Base-by-base conservation (phyloP, 352 stramenopile genomes). In the Phytophthora tubulina region DNA sequence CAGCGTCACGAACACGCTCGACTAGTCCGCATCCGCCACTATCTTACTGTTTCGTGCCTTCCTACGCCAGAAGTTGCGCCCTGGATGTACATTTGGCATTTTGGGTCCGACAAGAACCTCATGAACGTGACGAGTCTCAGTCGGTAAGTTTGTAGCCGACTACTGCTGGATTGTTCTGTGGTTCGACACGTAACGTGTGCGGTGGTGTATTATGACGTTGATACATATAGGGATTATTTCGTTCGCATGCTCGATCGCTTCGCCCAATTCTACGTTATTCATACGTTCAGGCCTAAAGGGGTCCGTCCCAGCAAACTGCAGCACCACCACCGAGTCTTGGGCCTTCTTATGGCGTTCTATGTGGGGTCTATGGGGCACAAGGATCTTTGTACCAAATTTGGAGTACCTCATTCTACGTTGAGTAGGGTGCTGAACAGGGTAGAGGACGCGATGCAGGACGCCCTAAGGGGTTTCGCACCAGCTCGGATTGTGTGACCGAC, bases 261-360 rank as follows among this genome's bases (percentile, higher is more conserved):
- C 14, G 4, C 35, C 1, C 8, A n/a, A 15, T 48, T 48, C 51
- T 58, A 50, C 21, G 9, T 14, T 33, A 50, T 51, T 21, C 38
- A 17, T 4, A 6, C 3, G 3, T 39, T 44, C 30, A 32, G 15
- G 3, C 13, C 21, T 7, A 44, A 21, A 10, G 39, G 55, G 2
- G 55, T 30, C 4, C 41, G 39, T 27, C 31, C 42, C 3, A 3
- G 6, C 1, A 53, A 63, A 31, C 31, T 63, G 3, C 41, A 42
- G 15, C n/a, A 63, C 27, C 48, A 67, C 14, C 59, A 67, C 9
- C 38, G 53, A 44, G 59, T 67, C 1, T 10, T 67, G 8, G 48
- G 48, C 0, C 14, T 67, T 1, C 3, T 59, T 7, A 1, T 52
- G 2, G 36, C 35, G 4, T 67, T 67, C 15, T 67, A 58, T 8